Conservation (phyloP, 176 grass and related monocot genomes). For the Zoysia pacifica region DNA sequence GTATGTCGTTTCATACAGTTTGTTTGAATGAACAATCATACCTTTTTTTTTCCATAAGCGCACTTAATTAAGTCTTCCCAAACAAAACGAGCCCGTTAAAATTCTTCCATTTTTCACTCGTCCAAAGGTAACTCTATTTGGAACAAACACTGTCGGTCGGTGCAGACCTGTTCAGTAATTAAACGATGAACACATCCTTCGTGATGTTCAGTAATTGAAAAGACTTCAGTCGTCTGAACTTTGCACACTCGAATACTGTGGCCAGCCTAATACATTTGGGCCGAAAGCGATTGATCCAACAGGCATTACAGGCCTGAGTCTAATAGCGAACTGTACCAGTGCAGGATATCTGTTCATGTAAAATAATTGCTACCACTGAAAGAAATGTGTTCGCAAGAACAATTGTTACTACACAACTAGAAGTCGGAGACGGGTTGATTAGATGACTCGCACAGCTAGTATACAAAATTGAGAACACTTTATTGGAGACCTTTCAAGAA, state of each 20-base stretch:
- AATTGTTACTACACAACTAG: not conserved
- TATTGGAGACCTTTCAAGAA: constrained; percentile 32
- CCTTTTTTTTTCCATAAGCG: not conserved
- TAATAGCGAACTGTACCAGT: not conserved
- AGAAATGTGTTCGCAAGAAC: constrained; percentile 33
- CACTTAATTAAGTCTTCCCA: not conserved
- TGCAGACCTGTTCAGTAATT: not conserved
- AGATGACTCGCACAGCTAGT: constrained; percentile 36
- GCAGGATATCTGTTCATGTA: not conserved
- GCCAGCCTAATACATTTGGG: not conserved
- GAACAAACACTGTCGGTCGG: not conserved
- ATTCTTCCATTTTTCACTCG: not conserved
- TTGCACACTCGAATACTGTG: not conserved
- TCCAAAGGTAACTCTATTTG: not conserved
- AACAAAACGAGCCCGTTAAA: not conserved
- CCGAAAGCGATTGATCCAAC: not conserved
- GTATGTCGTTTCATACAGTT: not conserved
- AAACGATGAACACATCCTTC: not conserved
- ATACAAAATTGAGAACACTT: constrained; percentile 64
- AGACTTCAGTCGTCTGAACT: not conserved
- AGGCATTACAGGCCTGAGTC: not conserved
- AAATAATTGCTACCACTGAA: not conserved
- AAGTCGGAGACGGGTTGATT: constrained; percentile 8
- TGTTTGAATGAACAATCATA: not conserved
- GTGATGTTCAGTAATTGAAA: not conserved